These are phyloP conservation scores for Agastache rugosa DNA, from an alignment of 257 asterid species.

Conservation along the genomic window DNA sequence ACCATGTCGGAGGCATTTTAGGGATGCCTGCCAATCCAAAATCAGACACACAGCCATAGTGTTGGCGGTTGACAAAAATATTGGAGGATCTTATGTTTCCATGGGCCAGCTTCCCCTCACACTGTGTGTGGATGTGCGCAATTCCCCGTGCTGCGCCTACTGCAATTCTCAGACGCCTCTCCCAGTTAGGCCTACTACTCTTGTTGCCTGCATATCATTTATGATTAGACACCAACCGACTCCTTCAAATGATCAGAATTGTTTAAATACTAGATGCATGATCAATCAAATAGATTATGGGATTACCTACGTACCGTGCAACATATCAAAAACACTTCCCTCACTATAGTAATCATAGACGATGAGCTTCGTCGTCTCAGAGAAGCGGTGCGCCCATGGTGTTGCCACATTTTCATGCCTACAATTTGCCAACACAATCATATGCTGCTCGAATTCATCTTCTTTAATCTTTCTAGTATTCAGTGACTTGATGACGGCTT, in stretches of 20 bases:
- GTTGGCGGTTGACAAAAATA: constrained; percentile 38
- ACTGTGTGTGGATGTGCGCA: constrained; percentile 43
- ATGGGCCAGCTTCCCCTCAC: constrained; percentile 41
- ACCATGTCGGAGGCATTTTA: too few relatives aligned
- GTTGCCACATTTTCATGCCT: constrained; percentile 30
- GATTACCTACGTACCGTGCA: background rate
- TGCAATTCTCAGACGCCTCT: constrained; percentile 30
- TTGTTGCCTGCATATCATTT: background rate
- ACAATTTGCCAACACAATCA: background rate
- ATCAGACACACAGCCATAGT: constrained; percentile 27
- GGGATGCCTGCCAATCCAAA: too few relatives aligned
- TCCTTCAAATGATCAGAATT: too few relatives aligned
- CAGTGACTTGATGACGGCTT: background rate
- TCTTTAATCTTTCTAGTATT: background rate
- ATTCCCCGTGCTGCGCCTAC: constrained; percentile 48
- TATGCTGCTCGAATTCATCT: constrained; percentile 12
- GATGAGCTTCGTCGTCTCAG: background rate
- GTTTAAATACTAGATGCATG: too few relatives aligned
- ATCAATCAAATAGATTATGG: too few relatives aligned
- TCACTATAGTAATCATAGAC: constrained; percentile 39
- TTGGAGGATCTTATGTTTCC: constrained; percentile 53
- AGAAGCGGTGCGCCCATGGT: constrained; percentile 26
- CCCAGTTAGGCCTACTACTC: background rate
- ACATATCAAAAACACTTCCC: constrained; percentile 42
- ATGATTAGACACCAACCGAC: too few relatives aligned